These are phyloP conservation scores for Penicillium manginii DNA, from an alignment of 495 filamentous ascomycete genomes.

Conservation along the genomic window DNA sequence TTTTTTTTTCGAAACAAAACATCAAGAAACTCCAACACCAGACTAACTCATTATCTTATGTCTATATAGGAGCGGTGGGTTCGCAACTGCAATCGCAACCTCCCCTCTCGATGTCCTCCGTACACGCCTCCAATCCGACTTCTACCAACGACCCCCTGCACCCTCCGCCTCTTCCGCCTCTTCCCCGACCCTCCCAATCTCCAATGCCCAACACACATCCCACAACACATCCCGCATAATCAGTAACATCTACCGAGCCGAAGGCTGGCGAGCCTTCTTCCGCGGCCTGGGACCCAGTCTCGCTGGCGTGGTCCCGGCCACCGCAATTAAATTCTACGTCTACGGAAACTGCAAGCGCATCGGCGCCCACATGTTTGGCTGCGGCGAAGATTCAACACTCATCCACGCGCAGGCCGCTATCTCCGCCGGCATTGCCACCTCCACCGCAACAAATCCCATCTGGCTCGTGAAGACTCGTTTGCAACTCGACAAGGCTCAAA, in stretches of 20 bases:
- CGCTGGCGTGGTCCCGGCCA: conserved; percentile 82
- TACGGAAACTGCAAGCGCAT: conserved; percentile 88
- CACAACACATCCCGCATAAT: conserved; percentile 83
- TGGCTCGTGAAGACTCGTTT: conserved; percentile 91
- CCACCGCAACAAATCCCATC: conserved; percentile 88
- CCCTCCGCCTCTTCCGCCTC: conserved; percentile 36
- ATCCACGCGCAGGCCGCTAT: conserved; percentile 77
- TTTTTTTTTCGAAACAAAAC: neutral
- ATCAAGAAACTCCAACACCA: neutral
- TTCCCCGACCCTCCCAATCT: conserved; percentile 31
- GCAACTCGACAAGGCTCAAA: conserved; percentile 78
- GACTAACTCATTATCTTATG: no score
- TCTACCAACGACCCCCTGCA: conserved; percentile 67
- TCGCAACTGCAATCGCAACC: conserved; percentile 81
- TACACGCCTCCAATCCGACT: conserved; percentile 86
- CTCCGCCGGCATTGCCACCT: conserved; percentile 75
- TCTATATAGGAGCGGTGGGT: conserved; percentile 70
- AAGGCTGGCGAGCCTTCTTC: conserved; percentile 85
- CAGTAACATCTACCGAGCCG: conserved; percentile 70
- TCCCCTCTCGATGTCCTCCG: conserved; percentile 88
- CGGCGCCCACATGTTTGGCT: conserved; percentile 66
- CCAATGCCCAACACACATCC: conserved; percentile 62
- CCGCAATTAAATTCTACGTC: conserved; percentile 85
- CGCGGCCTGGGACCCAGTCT: conserved; percentile 88
- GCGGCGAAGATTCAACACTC: conserved; percentile 65